phyloP scores from a whole-genome alignment of 2,329 filamentous ascomycete genomes.

The Phoma herbarum region DNA sequence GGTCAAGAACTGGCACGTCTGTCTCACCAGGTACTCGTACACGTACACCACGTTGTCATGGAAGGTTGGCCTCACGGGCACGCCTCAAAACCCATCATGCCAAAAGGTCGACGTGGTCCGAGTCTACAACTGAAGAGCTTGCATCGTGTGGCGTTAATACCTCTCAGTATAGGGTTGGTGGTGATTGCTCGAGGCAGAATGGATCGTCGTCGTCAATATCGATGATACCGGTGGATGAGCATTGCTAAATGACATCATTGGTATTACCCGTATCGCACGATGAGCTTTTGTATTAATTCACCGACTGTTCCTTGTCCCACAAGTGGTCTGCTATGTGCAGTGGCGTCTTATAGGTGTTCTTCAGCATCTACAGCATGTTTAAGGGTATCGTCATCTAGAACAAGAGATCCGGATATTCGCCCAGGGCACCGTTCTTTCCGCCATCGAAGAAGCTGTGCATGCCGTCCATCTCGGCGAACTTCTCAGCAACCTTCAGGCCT shows the following conservation, averaged over 20 bases:
- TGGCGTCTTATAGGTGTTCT: not conserved
- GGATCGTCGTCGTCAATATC: not conserved
- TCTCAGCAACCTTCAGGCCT: constrained; percentile 63
- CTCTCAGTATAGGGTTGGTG: not conserved
- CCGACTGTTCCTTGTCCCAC: not conserved
- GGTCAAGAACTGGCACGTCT: constrained; percentile 55
- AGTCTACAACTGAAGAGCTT: constrained; percentile 26
- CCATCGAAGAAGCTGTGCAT: constrained; percentile 62
- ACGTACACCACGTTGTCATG: constrained; percentile 53
- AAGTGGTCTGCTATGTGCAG: not conserved
- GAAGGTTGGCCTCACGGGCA: constrained; percentile 46
- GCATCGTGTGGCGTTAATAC: not conserved
- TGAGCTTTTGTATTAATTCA: not conserved
- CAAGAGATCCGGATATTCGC: constrained; percentile 53
- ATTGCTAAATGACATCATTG: not conserved
- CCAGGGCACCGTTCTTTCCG: constrained; percentile 54
- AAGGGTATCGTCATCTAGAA: constrained; percentile 24
- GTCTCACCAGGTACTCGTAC: constrained; percentile 50
- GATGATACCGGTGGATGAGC: not conserved
- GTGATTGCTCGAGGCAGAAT: not conserved
- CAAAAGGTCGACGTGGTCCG: constrained; percentile 52
- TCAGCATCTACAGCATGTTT: not conserved
- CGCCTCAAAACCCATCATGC: constrained; percentile 57
- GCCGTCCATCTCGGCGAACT: constrained; percentile 64
- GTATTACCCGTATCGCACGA: not conserved